phyloP scores from a whole-genome alignment of 2,329 filamentous ascomycete species.

The Canariomyces notabilis region DNA sequence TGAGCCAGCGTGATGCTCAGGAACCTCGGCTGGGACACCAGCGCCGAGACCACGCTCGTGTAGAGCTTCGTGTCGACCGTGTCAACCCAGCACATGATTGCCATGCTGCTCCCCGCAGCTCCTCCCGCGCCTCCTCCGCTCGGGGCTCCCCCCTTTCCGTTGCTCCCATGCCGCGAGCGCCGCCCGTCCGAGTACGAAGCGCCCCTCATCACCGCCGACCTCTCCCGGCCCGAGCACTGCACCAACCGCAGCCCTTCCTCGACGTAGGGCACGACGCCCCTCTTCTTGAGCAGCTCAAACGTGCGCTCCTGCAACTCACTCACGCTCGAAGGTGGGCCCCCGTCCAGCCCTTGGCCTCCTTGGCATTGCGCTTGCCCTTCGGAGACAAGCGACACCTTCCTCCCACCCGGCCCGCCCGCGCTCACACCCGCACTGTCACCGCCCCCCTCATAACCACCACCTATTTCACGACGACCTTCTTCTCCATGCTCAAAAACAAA shows the following conservation, averaged over 20 bases:
- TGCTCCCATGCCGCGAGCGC: neutral
- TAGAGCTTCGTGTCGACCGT: slow-evolving; percentile 60
- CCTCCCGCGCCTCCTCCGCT: too few relatives aligned
- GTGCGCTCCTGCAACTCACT: slow-evolving; percentile 77
- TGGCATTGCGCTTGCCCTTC: slow-evolving; percentile 29
- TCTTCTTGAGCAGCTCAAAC: slow-evolving; percentile 74
- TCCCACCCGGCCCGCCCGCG: too few relatives aligned
- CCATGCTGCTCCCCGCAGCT: neutral
- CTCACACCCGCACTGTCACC: too few relatives aligned
- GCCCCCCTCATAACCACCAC: too few relatives aligned
- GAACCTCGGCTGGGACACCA: slow-evolving; percentile 61
- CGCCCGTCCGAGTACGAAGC: slow-evolving; percentile 32
- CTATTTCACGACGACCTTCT: slow-evolving; percentile 39
- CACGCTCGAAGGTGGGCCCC: slow-evolving; percentile 59
- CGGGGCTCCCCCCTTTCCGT: neutral
- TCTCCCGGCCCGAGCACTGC: slow-evolving; percentile 69
- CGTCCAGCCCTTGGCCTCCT: slow-evolving; percentile 31
- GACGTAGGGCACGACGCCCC: slow-evolving; percentile 68
- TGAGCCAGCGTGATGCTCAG: slow-evolving; percentile 69
- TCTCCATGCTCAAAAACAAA: slow-evolving; percentile 85
- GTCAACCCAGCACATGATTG: slow-evolving; percentile 45
- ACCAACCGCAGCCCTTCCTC: slow-evolving; percentile 66
- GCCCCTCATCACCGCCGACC: slow-evolving; percentile 34
- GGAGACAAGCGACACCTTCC: too few relatives aligned
- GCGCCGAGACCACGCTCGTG: slow-evolving; percentile 55